Conservation (phyloP, 2,329 filamentous ascomycete species). For the Daldinia sp. region DNA sequence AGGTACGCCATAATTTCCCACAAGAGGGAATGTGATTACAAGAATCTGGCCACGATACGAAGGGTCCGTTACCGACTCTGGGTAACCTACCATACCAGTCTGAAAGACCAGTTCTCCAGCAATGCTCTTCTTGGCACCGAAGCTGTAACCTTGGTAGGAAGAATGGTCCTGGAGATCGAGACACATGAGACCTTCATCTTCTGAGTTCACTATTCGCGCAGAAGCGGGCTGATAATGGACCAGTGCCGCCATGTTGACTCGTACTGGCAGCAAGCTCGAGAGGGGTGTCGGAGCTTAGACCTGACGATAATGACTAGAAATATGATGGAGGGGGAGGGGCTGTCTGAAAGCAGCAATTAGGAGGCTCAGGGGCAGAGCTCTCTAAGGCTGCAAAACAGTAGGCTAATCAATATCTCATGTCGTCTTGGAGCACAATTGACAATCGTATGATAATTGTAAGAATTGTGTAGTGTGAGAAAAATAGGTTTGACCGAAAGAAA, state of each 20-base stretch:
- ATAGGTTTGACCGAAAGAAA: slow-evolving; percentile 12
- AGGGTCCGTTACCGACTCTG: slow-evolving; percentile 88
- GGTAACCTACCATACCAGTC: slow-evolving; percentile 99
- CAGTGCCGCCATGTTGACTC: slow-evolving; percentile 49
- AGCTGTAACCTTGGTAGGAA: slow-evolving; percentile 93
- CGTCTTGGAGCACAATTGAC: slow-evolving; percentile 24
- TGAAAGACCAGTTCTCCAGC: slow-evolving; percentile 98
- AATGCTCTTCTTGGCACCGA: slow-evolving; percentile 92
- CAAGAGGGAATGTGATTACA: slow-evolving; percentile 93
- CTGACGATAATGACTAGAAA: slow-evolving; percentile 8
- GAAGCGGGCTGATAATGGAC: slow-evolving; percentile 64
- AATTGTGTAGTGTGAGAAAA: slow-evolving; percentile 13
- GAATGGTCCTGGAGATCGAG: slow-evolving; percentile 94
- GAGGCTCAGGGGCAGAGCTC: slow-evolving; percentile 40
- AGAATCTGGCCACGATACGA: slow-evolving; percentile 93
- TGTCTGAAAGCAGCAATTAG: slow-evolving; percentile 33
- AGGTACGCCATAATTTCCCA: slow-evolving; percentile 97
- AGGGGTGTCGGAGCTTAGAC: neutral
- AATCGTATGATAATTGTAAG: slow-evolving; percentile 19
- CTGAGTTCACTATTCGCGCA: slow-evolving; percentile 61
- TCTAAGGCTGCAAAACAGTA: slow-evolving; percentile 37
- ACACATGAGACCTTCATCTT: slow-evolving; percentile 73
- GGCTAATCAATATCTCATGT: slow-evolving; percentile 36
- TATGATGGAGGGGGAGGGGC: slow-evolving; percentile 11
- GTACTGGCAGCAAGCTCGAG: slow-evolving; percentile 2